Base-by-base conservation (phyloP, 768 basidiomycete species). In the Gloeostereum incarnatum region DNA sequence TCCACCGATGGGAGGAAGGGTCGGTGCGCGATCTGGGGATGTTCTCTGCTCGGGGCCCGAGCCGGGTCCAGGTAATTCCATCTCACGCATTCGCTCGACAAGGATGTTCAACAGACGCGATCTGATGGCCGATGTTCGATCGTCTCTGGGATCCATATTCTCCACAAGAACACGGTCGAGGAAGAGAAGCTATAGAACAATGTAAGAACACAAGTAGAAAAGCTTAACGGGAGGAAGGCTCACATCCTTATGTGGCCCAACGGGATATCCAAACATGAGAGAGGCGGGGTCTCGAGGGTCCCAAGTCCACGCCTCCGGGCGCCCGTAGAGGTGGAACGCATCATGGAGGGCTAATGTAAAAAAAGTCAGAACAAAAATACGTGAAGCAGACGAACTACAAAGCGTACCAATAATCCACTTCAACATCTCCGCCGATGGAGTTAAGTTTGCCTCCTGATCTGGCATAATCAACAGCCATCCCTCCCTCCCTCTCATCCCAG, bases 201-300 rank as follows among this genome's bases (percentile, higher is more conserved):
- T 25, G 22, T 34, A 27, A 43, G 19, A 33, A 10, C 22, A 11
- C 18, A 31, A 16, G 36, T 16, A 22, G n/a, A n/a, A 40, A 22
- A 17, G 40, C 11, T 26, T 21, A 26, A 31, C 16, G 39, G 22
- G 40, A 46, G 27, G 13, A 65, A 23, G 18, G 36, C 86, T 47
- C 53, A 94, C 92, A 54, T 91, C 84, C 58, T 78, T 82, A 42
- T 75, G 63, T 3, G 82, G 75, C 1, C 90, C 92, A 34, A 88
- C 78, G 5, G 94, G 93, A 55, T 97, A 96, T 0, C 80, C 90
- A 57, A 93, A 98, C 81, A 97, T 92, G 58, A 94, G 70, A 7
- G 87, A 89, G 6, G 57, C 54, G 0, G 78, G 73, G 54, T 94
- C 80, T 10, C 83, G 73, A 37, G 87, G 87, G 50, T 98, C 87